Percentiles rank a stretch among this genome's conserved stretches.
These are phyloP conservation scores for Ceratocystiopsis brevicomis DNA, from an alignment of 2,329 filamentous ascomycete genomes.

Conservation along the genomic window DNA sequence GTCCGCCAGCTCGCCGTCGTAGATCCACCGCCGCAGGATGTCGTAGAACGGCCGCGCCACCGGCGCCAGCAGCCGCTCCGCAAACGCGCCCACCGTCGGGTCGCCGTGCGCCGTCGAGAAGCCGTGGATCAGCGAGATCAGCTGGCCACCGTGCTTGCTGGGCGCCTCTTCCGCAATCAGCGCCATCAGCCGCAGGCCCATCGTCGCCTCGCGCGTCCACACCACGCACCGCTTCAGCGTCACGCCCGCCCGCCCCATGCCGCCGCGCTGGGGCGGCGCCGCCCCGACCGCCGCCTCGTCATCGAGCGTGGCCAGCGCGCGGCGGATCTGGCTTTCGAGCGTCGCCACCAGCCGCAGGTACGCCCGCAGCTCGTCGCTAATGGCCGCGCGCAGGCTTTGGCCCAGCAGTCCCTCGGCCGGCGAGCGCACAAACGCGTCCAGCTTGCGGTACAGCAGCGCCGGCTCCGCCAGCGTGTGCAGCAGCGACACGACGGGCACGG, in stretches of 20 bases:
- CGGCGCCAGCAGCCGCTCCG: slow-evolving; percentile 67
- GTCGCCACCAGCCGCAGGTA: slow-evolving; percentile 85
- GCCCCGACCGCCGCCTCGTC: slow-evolving; percentile 32
- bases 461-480: slow-evolving; percentile 83
- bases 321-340: slow-evolving; percentile 75
- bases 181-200: slow-evolving; percentile 85
- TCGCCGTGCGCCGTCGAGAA: slow-evolving; percentile 91
- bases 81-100: slow-evolving; percentile 82
- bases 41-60: slow-evolving; percentile 93
- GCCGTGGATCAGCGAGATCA: slow-evolving; percentile 83
- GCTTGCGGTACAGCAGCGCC: slow-evolving; percentile 68
- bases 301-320: slow-evolving; percentile 58
- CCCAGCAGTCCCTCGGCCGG: slow-evolving; percentile 69
- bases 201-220: slow-evolving; percentile 93
- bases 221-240: slow-evolving; percentile 90
- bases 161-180: slow-evolving; percentile 83
- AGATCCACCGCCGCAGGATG: slow-evolving; percentile 92
- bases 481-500: slow-evolving; percentile 68
- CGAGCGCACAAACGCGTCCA: slow-evolving; percentile 67
- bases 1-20: slow-evolving; percentile 93
- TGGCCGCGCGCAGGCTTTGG: slow-evolving; percentile 77
- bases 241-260: slow-evolving; percentile 70
- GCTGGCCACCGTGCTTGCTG: slow-evolving; percentile 61
- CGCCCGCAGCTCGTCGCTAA: slow-evolving; percentile 66
- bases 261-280: slow-evolving; percentile 40